These are phyloP conservation scores for Trifolium subterraneum DNA, from an alignment of 306 rosid genomes.

Conservation along the genomic window DNA sequence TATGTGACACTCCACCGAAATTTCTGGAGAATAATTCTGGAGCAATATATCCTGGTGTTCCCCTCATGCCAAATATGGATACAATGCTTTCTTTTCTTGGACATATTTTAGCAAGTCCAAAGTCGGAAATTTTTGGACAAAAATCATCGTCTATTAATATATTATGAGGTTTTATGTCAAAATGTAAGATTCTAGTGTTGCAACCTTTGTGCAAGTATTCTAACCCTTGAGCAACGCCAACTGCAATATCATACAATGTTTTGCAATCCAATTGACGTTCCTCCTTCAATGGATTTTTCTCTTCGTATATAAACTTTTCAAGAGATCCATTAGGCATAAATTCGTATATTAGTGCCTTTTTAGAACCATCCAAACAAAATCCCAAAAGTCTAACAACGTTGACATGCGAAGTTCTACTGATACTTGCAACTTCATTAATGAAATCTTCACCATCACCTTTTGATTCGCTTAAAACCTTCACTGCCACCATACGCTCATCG, in stretches of 20 bases:
- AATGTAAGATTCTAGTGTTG: constrained; percentile 38
- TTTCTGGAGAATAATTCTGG: constrained; percentile 40
- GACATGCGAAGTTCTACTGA: constrained; percentile 40
- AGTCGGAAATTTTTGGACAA: constrained; percentile 39
- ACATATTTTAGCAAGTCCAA: constrained; percentile 46
- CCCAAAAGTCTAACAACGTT: constrained; percentile 38
- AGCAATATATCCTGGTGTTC: constrained; percentile 44
- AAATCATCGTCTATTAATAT: constrained; percentile 32
- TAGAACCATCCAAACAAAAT: constrained; percentile 31
- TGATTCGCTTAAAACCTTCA: constrained; percentile 43
- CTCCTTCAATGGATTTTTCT: background rate
- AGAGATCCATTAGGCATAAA: constrained; percentile 41
- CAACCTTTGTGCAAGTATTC: constrained; percentile 41
- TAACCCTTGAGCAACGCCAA: constrained; percentile 39
- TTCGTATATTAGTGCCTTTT: constrained; percentile 32
- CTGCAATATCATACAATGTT: constrained; percentile 28
- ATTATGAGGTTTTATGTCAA: constrained; percentile 47
- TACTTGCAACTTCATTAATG: constrained; percentile 55
- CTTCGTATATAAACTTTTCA: constrained; percentile 39
- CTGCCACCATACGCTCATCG: constrained; percentile 46
- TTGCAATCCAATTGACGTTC: constrained; percentile 29
- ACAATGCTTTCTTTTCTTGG: constrained; percentile 31
- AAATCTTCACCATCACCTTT: constrained; percentile 49
- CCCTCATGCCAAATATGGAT: constrained; percentile 31
- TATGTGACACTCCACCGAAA: constrained; percentile 39